Evolutionary conservation across 352 stramenopile species (phyloP).

Genomic region (Phytophthora melonis): DNA sequence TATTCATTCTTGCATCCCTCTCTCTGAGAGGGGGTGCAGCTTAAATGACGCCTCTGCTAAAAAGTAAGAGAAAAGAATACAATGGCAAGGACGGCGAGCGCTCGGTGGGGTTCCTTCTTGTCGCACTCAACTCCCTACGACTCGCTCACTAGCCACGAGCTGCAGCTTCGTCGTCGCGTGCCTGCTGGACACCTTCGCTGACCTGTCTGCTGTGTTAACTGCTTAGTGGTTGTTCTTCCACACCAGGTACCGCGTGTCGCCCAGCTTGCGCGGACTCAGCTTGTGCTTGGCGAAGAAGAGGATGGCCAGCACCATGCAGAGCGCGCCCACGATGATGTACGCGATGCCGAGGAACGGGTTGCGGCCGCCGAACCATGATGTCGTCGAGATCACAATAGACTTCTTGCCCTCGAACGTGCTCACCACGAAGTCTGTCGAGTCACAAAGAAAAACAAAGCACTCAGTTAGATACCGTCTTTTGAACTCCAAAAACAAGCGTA

Average conservation of each 20-base stretch:
- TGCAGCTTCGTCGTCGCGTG: conserved; percentile 15
- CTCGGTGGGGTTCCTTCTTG: conserved; percentile 26
- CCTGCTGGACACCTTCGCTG: conserved; percentile 24
- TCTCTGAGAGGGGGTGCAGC: conserved; percentile 13
- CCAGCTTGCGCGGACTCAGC: conserved; percentile 95
- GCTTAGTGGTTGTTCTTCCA: conserved; percentile 96
- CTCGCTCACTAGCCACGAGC: conserved; percentile 22
- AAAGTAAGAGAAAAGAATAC: conserved; percentile 41
- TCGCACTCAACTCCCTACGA: conserved; percentile 24
- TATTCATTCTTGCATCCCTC: conserved; percentile 28
- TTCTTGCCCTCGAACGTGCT: conserved; percentile 96
- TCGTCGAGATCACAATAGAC: conserved; percentile 96
- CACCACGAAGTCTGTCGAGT: conserved; percentile 94
- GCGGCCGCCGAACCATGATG: conserved; percentile 96
- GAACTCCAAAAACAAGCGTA: not conserved
- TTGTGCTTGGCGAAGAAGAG: conserved; percentile 97
- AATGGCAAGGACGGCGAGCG: conserved; percentile 30
- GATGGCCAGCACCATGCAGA: conserved; percentile 94
- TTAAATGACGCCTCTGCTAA: conserved; percentile 36
- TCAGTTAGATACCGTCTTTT: not conserved
- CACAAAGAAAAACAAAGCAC: not conserved
- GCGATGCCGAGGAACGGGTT: conserved; percentile 97
- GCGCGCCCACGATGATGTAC: conserved; percentile 96
- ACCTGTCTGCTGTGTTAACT: conserved; percentile 14
- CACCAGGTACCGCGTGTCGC: conserved; percentile 95